Evolutionary conservation across 805 yeast genomes (phyloP), one percentile per base, ranked within the genome.

Genomic region (Clavispora carvajalis): DNA sequence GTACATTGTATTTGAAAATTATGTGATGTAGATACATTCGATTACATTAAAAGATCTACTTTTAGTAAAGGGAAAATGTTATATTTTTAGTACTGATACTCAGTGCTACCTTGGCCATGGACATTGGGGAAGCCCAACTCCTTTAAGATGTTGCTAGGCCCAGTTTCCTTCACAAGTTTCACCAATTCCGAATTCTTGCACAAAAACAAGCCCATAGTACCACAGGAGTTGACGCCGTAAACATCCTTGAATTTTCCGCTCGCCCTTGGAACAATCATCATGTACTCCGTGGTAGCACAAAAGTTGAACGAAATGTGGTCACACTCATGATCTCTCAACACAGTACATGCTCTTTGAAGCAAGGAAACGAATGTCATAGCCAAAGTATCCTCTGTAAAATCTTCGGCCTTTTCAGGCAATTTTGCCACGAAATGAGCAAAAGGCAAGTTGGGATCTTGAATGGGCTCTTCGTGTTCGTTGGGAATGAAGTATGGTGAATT

Each of bases 391-490:
- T 76, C 78, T 6, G 64, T 73, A 17, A 73, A 59, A 3, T 65
- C 65, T 2, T 59, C 57, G 2, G 79, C 75, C 5, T 43, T 33
- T 13, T 46, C 48, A 2, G 74, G 73, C 5, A 88, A 56, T 34
- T 83, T 86, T n/a, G 82, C 76, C 16, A 85, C 76, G 57, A 74
- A 89, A 65, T 93, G 96, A 11, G 95, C 88, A 64, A 85, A 87
- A 7, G 90, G 79, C 22, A 85, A 65, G 17, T 71, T 67, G n/a
- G 69, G 61, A 54, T 78, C 76, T 47, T 75, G 77, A 40, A 84
- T 60, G 5, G 95, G 91, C 45, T 78, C 82, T 40, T 62, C 62
- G 9, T 63, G 63, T 23, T 64, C 52, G 41, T 63, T 71, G 5
- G 90, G 89, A 24, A 82, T 59, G 54, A 69, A 82, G 30, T 76